Evolutionary conservation across 2,329 filamentous ascomycete species (phyloP).

Genomic region (Neurospora sp.): DNA sequence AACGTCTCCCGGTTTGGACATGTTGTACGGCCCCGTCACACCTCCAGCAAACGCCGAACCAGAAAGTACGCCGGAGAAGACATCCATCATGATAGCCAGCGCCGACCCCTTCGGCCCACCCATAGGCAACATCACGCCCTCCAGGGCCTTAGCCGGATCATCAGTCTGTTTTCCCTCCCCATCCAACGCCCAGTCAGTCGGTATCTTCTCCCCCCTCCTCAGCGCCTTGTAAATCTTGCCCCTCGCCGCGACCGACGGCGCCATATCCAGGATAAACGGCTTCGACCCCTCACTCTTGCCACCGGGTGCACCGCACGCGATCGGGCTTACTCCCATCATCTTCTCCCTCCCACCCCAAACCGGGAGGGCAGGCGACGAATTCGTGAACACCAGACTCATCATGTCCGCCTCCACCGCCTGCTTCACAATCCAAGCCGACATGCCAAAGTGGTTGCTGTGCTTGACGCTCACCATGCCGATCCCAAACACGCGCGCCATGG

Average conservation of each 20-base stretch:
- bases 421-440: slow-evolving; percentile 72
- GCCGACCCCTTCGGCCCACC: slow-evolving; percentile 74
- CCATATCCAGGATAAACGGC: slow-evolving; percentile 70
- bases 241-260: slow-evolving; percentile 57
- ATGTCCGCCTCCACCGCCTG: slow-evolving; percentile 63
- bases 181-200: slow-evolving; percentile 65
- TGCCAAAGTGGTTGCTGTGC: slow-evolving; percentile 75
- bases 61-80: slow-evolving; percentile 71
- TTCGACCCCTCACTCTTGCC: slow-evolving; percentile 25
- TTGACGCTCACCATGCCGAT: slow-evolving; percentile 69
- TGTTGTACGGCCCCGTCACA: slow-evolving; percentile 68
- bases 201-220: slow-evolving; percentile 59
- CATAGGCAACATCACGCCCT: slow-evolving; percentile 78
- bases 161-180: slow-evolving; percentile 57
- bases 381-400: slow-evolving; percentile 63
- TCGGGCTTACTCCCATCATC: slow-evolving; percentile 63
- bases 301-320: slow-evolving; percentile 66
- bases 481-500: slow-evolving; percentile 53
- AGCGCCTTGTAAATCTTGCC: slow-evolving; percentile 65
- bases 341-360: slow-evolving; percentile 59
- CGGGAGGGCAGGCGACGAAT: slow-evolving; percentile 62
- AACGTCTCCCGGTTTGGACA: slow-evolving; percentile 56
- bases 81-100: slow-evolving; percentile 77
- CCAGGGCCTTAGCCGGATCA: slow-evolving; percentile 60
- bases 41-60: slow-evolving; percentile 70